Evolutionary conservation across 2,329 filamentous ascomycete species (phyloP).

Genomic region (Mycosphaerelloides madeirae): DNA sequence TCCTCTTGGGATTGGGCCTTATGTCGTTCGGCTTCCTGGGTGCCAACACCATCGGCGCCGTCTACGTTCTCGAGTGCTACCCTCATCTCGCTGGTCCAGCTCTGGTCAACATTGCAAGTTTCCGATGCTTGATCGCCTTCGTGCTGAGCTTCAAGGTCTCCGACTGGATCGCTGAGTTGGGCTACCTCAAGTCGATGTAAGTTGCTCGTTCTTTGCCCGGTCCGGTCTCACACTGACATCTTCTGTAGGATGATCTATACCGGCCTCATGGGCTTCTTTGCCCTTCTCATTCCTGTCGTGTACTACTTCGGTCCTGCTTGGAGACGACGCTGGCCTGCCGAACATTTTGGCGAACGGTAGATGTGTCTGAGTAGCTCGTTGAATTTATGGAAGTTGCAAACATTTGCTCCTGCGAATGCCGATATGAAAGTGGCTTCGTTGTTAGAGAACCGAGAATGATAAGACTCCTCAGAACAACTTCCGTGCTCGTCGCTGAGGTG

Average conservation of each 20-base stretch:
- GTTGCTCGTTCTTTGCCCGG: background rate
- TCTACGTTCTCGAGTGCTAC: slow-evolving; percentile 32
- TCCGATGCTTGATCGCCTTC: slow-evolving; percentile 30
- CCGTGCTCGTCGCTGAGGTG: too few species aligned
- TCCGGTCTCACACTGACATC: background rate
- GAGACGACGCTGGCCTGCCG: slow-evolving; percentile 21
- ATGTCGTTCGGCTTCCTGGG: slow-evolving; percentile 30
- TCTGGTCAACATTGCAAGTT: slow-evolving; percentile 30
- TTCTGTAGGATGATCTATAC: slow-evolving; percentile 23
- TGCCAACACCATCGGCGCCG: slow-evolving; percentile 28
- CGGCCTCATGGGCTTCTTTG: slow-evolving; percentile 24
- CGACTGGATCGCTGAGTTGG: slow-evolving; percentile 26
- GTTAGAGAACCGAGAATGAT: too few species aligned
- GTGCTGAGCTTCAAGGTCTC: slow-evolving; percentile 25
- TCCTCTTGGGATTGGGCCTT: slow-evolving; percentile 27
- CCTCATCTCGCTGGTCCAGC: slow-evolving; percentile 30
- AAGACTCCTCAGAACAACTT: too few species aligned
- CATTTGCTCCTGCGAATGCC: too few species aligned
- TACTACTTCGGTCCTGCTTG: slow-evolving; percentile 21
- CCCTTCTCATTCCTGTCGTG: slow-evolving; percentile 25
- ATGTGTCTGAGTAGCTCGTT: too few species aligned
- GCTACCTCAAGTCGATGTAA: slow-evolving; percentile 25
- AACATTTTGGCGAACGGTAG: slow-evolving; percentile 1
- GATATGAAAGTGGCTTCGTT: too few species aligned
- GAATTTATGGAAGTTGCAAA: background rate